These are phyloP conservation scores for Rhypophila decipiens DNA, from an alignment of 495 filamentous ascomycete genomes.

Conservation along the genomic window DNA sequence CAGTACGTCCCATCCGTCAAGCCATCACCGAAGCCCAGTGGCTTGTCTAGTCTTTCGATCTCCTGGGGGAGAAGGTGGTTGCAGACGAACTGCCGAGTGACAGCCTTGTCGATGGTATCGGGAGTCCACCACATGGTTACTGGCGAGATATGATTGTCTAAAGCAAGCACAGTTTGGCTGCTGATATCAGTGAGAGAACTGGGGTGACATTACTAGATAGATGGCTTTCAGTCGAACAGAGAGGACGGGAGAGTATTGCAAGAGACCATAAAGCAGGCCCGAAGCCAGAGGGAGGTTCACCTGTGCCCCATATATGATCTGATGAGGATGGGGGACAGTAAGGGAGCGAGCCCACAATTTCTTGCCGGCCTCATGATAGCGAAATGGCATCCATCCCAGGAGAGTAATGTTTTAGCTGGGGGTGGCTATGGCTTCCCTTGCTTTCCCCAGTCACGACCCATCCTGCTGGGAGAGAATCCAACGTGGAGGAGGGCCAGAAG, in stretches of 20 bases:
- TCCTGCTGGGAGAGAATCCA: not conserved
- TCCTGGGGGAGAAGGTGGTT: constrained; percentile 59
- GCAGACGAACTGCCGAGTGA: constrained; percentile 64
- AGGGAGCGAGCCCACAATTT: not conserved
- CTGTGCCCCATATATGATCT: not conserved
- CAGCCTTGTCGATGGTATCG: constrained; percentile 65
- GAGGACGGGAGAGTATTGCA: not conserved
- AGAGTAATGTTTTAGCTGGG: not conserved
- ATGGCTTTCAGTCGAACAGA: not conserved
- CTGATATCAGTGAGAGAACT: not conserved
- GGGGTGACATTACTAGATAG: not conserved
- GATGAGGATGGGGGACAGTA: not conserved
- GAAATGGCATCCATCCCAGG: no score
- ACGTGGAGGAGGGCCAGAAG: not conserved
- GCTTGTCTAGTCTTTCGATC: constrained; percentile 58
- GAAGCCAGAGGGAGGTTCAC: constrained; percentile 9
- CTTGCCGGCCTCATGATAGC: not conserved
- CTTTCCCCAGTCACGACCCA: not conserved
- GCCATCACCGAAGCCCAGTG: constrained; percentile 76
- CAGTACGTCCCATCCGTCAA: constrained; percentile 86
- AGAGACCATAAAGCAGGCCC: not conserved
- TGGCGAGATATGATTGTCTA: constrained; percentile 13
- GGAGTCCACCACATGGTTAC: constrained; percentile 68
- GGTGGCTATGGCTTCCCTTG: not conserved
- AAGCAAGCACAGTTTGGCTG: not conserved